Conservation (phyloP, 2,329 filamentous ascomycete genomes). For the Verruconis gallopava region DNA sequence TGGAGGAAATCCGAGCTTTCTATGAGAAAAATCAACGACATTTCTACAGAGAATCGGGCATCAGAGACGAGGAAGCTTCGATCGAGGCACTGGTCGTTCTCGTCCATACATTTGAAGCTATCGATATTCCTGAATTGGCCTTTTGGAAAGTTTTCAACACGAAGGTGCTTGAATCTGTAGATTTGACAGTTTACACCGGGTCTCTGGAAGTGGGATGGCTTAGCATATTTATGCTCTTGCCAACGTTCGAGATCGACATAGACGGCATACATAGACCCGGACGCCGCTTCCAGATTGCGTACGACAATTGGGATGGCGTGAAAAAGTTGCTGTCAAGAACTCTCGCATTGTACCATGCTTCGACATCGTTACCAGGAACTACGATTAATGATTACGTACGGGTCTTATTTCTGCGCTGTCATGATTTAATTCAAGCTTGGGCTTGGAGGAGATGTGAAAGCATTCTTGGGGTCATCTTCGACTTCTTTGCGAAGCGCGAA, state of each 20-base stretch:
- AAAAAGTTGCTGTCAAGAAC: slow-evolving; percentile 33
- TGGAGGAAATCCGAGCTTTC: slow-evolving; percentile 24
- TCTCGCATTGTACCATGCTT: slow-evolving; percentile 34
- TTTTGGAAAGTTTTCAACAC: slow-evolving; percentile 34
- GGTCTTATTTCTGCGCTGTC: slow-evolving; percentile 38
- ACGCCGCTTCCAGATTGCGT: slow-evolving; percentile 24
- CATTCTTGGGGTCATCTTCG: slow-evolving; percentile 41
- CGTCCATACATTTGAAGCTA: slow-evolving; percentile 28
- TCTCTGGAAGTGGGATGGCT: slow-evolving; percentile 27
- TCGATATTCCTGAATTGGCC: slow-evolving; percentile 17
- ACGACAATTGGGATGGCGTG: slow-evolving; percentile 39
- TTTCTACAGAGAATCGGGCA: slow-evolving; percentile 33
- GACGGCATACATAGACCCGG: slow-evolving; percentile 33
- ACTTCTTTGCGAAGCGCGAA: slow-evolving; percentile 44
- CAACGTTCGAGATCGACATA: slow-evolving; percentile 39
- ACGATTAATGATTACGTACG: slow-evolving; percentile 45
- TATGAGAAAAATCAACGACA: slow-evolving; percentile 32
- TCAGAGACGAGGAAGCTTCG: slow-evolving; percentile 30
- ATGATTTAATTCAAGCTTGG: slow-evolving; percentile 41
- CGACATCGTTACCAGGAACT: slow-evolving; percentile 25
- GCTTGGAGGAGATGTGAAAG: slow-evolving; percentile 43
- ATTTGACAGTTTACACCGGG: slow-evolving; percentile 17
- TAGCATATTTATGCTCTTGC: slow-evolving; percentile 39
- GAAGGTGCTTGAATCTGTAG: slow-evolving; percentile 17
- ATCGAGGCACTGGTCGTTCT: slow-evolving; percentile 36